Conservation (phyloP, 1,284 basidiomycete species). For the Sphagnurus paluster region DNA sequence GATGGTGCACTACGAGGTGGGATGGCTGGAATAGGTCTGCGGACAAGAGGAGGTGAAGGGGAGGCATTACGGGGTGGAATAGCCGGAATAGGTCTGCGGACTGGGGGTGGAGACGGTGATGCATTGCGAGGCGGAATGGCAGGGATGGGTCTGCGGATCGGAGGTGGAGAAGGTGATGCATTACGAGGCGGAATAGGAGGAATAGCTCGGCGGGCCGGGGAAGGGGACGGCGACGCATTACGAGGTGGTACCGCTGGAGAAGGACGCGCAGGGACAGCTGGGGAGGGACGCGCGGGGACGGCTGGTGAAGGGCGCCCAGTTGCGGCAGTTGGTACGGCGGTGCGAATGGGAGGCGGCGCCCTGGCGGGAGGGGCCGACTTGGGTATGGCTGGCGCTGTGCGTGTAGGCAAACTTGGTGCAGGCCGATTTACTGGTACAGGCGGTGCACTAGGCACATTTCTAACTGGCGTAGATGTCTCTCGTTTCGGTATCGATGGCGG, state of each 20-base stretch:
- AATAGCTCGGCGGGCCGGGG: slow-evolving; percentile 28
- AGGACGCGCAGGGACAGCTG: slow-evolving; percentile 16
- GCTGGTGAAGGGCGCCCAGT: slow-evolving; percentile 31
- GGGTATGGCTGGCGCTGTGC: slow-evolving; percentile 27
- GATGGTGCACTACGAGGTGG: slow-evolving; percentile 28
- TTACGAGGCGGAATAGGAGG: slow-evolving; percentile 34
- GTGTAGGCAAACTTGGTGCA: slow-evolving; percentile 32
- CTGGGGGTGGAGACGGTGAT: slow-evolving; percentile 10
- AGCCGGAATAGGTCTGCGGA: slow-evolving; percentile 32
- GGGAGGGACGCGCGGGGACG: slow-evolving; percentile 16
- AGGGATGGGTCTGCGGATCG: slow-evolving; percentile 30
- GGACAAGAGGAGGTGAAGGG: slow-evolving; percentile 29
- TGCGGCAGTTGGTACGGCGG: slow-evolving; percentile 31
- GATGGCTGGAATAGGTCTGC: slow-evolving; percentile 33
- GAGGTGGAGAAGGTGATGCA: slow-evolving; percentile 31
- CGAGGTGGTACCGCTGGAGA: slow-evolving; percentile 7
- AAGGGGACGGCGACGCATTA: background rate
- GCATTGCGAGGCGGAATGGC: slow-evolving; percentile 34
- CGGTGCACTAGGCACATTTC: slow-evolving; percentile 10
- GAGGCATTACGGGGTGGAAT: slow-evolving; percentile 40
- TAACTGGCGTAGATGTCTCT: slow-evolving; percentile 25
- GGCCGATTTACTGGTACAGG: slow-evolving; percentile 29
- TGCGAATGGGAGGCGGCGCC: slow-evolving; percentile 37
- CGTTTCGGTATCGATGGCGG: slow-evolving; percentile 68
- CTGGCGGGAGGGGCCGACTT: slow-evolving; percentile 35